Conservation (phyloP, 78 protist genomes). For the Anaeramoeba flamelloides region DNA sequence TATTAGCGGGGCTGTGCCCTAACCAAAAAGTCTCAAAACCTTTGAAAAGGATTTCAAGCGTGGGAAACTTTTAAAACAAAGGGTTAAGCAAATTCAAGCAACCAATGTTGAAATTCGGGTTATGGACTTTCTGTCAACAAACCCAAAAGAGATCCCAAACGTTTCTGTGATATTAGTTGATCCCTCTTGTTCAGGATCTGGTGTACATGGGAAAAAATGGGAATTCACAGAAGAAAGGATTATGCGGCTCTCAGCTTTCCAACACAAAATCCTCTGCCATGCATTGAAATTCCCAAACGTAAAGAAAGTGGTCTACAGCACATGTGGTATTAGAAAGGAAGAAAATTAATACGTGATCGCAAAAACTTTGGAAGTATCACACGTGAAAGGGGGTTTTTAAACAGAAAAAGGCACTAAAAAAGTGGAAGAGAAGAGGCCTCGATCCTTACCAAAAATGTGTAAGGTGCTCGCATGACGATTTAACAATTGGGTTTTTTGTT, state of each 20-base stretch:
- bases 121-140: constrained; percentile 6
- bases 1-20: background rate
- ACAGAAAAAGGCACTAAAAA: background rate
- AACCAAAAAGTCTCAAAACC: constrained; percentile 5
- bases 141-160: background rate
- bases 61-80: background rate
- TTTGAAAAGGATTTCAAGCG: constrained; percentile 19
- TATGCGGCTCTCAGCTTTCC: constrained; percentile 4
- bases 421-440: background rate
- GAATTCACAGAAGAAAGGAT: background rate
- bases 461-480: no score
- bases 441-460: background rate
- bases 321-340: constrained; percentile 25
- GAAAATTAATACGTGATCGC: constrained; percentile 33
- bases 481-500: no score
- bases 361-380: background rate
- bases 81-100: background rate
- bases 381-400: background rate
- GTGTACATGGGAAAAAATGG: background rate
- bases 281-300: constrained; percentile 22
- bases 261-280: constrained; percentile 7
- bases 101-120: background rate
- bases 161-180: constrained; percentile 16
- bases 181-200: constrained; percentile 22
- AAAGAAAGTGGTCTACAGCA: constrained; percentile 27